Percentiles rank a stretch among this genome's conserved stretches.
These are phyloP conservation scores for Trypanosoma vivax DNA, from an alignment of 208 protist species.

Conservation along the genomic window DNA sequence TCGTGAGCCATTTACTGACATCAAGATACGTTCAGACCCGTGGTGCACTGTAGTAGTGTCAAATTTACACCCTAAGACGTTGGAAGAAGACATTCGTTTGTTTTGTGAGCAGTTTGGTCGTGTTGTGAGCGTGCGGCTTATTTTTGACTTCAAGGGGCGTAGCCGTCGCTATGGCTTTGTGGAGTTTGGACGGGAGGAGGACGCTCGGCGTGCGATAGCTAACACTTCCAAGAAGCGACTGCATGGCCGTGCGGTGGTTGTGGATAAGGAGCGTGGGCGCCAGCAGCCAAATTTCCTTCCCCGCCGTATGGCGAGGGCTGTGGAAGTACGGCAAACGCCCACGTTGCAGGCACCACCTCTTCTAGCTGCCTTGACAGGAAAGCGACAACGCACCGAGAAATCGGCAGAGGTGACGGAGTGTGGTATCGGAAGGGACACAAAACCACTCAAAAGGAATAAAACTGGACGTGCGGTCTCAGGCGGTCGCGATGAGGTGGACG, in stretches of 20 bases:
- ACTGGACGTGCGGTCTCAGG: neutral
- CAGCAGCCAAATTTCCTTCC: constrained; percentile 57
- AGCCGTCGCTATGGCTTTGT: constrained; percentile 81
- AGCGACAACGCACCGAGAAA: constrained; percentile 1
- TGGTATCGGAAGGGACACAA: neutral
- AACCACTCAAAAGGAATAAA: neutral
- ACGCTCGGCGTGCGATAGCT: constrained; percentile 51
- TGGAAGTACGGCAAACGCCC: neutral
- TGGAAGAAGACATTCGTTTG: constrained; percentile 71
- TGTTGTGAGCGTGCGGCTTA: constrained; percentile 55
- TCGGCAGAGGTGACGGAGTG: neutral
- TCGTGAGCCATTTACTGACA: constrained; percentile 51
- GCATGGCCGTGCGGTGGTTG: constrained; percentile 50
- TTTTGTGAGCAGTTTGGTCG: constrained; percentile 85
- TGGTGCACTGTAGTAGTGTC: constrained; percentile 60
- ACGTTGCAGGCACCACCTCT: neutral
- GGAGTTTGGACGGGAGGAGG: constrained; percentile 62
- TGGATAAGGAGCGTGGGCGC: constrained; percentile 70
- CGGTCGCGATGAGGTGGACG: constrained; percentile 35
- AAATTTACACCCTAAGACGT: constrained; percentile 46
- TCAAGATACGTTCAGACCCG: constrained; percentile 61
- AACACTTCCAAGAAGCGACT: constrained; percentile 50
- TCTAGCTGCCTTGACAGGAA: neutral
- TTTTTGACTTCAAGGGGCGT: constrained; percentile 37
- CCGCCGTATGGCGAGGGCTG: constrained; percentile 32